Evolutionary conservation across 345 rosid species (phyloP), one percentile per base, ranked within the genome.

Genomic region (Acer negundo): DNA sequence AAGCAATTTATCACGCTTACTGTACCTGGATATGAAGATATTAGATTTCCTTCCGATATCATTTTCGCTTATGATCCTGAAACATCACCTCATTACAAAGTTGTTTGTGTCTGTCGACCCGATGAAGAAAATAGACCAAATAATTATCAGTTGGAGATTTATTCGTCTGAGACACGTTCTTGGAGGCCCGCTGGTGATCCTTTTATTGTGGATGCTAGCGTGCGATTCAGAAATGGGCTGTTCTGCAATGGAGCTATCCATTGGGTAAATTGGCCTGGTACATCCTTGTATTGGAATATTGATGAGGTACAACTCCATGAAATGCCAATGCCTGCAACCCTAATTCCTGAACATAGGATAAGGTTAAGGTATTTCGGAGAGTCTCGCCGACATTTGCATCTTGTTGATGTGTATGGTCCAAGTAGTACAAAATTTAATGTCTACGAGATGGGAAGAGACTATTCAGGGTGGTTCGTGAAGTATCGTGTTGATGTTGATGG

Each of bases 381-480:
- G 35, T 67, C 70, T 23, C 10, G 68, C 0, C 53, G 64, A 0
- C 68, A 77, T 38, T 42, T 81, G 61, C 70, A 77, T 69, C 38
- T 68, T 7, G 46, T 77, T 19, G 84, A 76, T 44, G 35, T 76
- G 16, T 73, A 47, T 56, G 10, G 13, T 5, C 6, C 74, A 0
- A 22, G 47, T 49, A 13, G 66, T 0, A 62, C 80, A 2, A 75
- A 69, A 23, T 77, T 80, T 11, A 68, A 69, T 38, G 78, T 77
- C 6, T 81, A 24, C 17, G 67, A 74, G 62, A 68, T 77, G 80
- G 53, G 26, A 7, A 77, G 12, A 16, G 78, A 64, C 38, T 68
- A 31, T 23, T 44, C 31, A 3, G 64, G 23, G 4, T 80, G 77
- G 80, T 28, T n/a, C 20, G 17, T 59, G 0, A 77, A 73, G 38